phyloP scores from a whole-genome alignment of 2,329 filamentous ascomycete genomes.

The Alternaria ethzedia region DNA sequence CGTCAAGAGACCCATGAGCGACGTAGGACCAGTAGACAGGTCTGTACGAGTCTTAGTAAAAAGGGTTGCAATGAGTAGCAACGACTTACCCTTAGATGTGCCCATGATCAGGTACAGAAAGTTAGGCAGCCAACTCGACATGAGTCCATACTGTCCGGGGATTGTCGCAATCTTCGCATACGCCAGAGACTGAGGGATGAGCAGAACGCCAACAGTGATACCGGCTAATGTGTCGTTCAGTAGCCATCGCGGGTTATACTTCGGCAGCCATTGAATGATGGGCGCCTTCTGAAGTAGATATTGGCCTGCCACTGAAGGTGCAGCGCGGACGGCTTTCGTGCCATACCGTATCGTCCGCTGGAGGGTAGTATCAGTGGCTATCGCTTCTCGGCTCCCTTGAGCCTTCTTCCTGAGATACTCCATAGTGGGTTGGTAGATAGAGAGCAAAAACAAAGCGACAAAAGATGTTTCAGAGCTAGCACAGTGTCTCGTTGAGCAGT shows the following conservation, averaged over 20 bases:
- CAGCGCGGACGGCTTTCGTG: slow-evolving; percentile 41
- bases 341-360: slow-evolving; percentile 38
- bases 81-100: slow-evolving; percentile 54
- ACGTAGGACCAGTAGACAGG: slow-evolving; percentile 70
- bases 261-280: slow-evolving; percentile 67
- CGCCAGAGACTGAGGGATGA: slow-evolving; percentile 94
- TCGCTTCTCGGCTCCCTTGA: slow-evolving; percentile 20
- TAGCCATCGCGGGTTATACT: slow-evolving; percentile 67
- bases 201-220: slow-evolving; percentile 74
- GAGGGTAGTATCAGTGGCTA: slow-evolving; percentile 38
- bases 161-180: slow-evolving; percentile 93
- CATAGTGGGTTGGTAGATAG: slow-evolving; percentile 20
- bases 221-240: slow-evolving; percentile 68
- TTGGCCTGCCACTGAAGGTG: slow-evolving; percentile 61
- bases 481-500: neutral
- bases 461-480: neutral
- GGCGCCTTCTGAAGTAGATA: slow-evolving; percentile 68
- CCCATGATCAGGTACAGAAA: slow-evolving; percentile 97
- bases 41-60: slow-evolving; percentile 57
- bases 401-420: slow-evolving; percentile 26
- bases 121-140: slow-evolving; percentile 95
- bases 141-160: slow-evolving; percentile 83
- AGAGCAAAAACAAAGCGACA: neutral
- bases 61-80: neutral
- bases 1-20: slow-evolving; percentile 68